Percentiles rank a stretch among this genome's conserved stretches.
phyloP scores from a whole-genome alignment of 495 filamentous ascomycete species.

The Aspergillus funiculosus region DNA sequence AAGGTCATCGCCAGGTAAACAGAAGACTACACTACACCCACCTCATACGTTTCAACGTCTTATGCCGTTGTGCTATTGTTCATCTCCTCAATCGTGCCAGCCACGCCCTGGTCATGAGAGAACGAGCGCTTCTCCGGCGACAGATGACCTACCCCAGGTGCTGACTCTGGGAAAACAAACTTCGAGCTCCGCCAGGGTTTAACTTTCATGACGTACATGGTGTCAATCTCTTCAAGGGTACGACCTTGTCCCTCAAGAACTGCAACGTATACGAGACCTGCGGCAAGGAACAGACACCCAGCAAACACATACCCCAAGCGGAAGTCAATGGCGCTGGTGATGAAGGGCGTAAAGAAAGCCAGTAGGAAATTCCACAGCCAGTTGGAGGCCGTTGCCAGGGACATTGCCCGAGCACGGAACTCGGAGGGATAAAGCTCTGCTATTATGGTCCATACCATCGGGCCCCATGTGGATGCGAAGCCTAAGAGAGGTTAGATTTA shows the following conservation, averaged over 20 bases:
- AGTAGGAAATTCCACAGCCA: constrained; percentile 88
- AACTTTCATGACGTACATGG: constrained; percentile 51
- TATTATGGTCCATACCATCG: constrained; percentile 73
- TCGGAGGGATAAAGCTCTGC: constrained; percentile 74
- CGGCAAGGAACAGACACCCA: constrained; percentile 58
- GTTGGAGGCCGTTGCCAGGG: constrained; percentile 69
- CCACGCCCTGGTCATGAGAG: neutral
- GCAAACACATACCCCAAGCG: constrained; percentile 75
- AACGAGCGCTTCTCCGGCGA: neutral
- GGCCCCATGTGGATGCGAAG: constrained; percentile 69
- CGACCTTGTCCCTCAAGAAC: constrained; percentile 61
- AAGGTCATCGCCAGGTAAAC: too few relatives aligned
- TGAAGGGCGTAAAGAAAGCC: constrained; percentile 74
- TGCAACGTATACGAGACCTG: constrained; percentile 66
- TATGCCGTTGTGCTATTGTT: too few relatives aligned
- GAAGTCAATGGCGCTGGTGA: constrained; percentile 62
- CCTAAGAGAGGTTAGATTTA: constrained; percentile 15
- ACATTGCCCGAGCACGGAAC: constrained; percentile 69
- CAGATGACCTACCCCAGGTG: neutral
- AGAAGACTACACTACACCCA: too few relatives aligned
- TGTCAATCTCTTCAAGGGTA: constrained; percentile 73
- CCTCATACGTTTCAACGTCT: too few relatives aligned
- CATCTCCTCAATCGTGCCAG: too few relatives aligned
- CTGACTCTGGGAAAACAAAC: constrained; percentile 4
- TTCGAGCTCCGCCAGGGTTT: constrained; percentile 47